Percentiles rank a stretch among this genome's conserved stretches.
Evolutionary conservation across 2,329 filamentous ascomycete species (phyloP).

Genomic region (Sphaerulina musiva): DNA sequence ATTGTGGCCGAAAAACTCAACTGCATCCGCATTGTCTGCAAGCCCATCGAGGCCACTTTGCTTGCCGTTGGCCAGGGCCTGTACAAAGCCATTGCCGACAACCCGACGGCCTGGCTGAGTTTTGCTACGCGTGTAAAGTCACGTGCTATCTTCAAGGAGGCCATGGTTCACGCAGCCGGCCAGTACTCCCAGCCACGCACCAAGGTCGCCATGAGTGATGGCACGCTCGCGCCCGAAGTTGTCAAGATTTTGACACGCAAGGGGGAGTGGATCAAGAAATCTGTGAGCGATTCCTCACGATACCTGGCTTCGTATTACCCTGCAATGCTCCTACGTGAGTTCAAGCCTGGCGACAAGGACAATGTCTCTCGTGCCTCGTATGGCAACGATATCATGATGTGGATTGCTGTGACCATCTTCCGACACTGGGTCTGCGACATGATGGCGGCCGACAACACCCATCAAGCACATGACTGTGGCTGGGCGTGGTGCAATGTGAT

Average conservation of each 20-base stretch:
- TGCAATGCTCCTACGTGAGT: slow-evolving; percentile 23
- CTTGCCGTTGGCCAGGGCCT: slow-evolving; percentile 43
- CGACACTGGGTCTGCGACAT: slow-evolving; percentile 43
- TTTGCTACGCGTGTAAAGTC: slow-evolving; percentile 43
- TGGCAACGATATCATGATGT: slow-evolving; percentile 45
- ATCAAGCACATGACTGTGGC: slow-evolving; percentile 41
- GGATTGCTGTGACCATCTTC: slow-evolving; percentile 45
- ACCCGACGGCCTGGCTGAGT: slow-evolving; percentile 43
- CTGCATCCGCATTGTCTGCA: slow-evolving; percentile 38
- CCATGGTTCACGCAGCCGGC: slow-evolving; percentile 41
- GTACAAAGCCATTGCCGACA: slow-evolving; percentile 39
- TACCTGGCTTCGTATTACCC: slow-evolving; percentile 36
- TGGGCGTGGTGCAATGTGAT: slow-evolving; percentile 42
- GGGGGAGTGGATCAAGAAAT: slow-evolving; percentile 26
- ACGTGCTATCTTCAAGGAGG: slow-evolving; percentile 42
- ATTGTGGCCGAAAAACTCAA: slow-evolving; percentile 44
- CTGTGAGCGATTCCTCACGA: slow-evolving; percentile 26
- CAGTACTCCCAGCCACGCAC: slow-evolving; percentile 33
- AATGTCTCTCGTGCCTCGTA: slow-evolving; percentile 40
- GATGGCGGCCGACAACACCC: slow-evolving; percentile 37
- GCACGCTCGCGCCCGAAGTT: slow-evolving; percentile 21
- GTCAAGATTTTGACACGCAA: slow-evolving; percentile 30
- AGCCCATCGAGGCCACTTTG: slow-evolving; percentile 44
- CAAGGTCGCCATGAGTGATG: slow-evolving; percentile 21
- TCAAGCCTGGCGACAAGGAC: slow-evolving; percentile 29